Evolutionary conservation across 768 basidiomycete genomes (phyloP).

Genomic region (Hortiboletus campestris): DNA sequence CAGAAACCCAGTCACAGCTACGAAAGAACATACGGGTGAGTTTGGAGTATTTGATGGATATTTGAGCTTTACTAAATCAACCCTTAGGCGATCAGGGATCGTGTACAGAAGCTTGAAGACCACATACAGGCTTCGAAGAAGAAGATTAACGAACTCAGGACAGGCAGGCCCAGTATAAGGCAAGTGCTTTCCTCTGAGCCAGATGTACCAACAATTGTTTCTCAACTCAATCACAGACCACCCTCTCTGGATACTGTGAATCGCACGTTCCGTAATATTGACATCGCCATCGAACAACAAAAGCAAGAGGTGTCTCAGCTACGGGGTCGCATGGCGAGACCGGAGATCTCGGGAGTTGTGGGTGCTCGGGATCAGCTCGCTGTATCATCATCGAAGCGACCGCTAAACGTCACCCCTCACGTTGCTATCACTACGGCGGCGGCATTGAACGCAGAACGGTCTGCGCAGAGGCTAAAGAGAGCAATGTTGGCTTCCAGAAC

Average conservation of each 20-base stretch:
- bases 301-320: conserved; percentile 51
- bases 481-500: conserved; percentile 59
- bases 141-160: conserved; percentile 57
- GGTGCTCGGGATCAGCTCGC: conserved; percentile 42
- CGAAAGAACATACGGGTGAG: conserved; percentile 70
- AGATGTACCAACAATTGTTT: background rate
- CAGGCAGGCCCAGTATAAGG: conserved; percentile 64
- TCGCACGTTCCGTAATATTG: conserved; percentile 83
- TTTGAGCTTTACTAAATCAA: conserved; percentile 3
- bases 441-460: conserved; percentile 77
- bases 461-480: conserved; percentile 66
- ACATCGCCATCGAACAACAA: conserved; percentile 65
- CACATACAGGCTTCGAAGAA: conserved; percentile 69
- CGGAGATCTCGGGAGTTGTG: conserved; percentile 38
- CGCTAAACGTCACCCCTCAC: conserved; percentile 53
- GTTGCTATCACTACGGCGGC: conserved; percentile 76
- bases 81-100: conserved; percentile 61
- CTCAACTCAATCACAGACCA: conserved; percentile 46
- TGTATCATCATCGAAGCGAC: conserved; percentile 37
- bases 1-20: conserved; percentile 76
- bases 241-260: conserved; percentile 83
- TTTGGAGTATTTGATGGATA: conserved; percentile 3
- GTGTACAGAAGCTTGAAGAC: conserved; percentile 78
- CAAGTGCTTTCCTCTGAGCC: conserved; percentile 31
- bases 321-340: conserved; percentile 48